A percentile compares a stretch with the other conserved stretches of the same genome.
These are phyloP conservation scores for Trichophyton rubrum DNA, from an alignment of 2,329 filamentous ascomycete species.

Conservation along the genomic window DNA sequence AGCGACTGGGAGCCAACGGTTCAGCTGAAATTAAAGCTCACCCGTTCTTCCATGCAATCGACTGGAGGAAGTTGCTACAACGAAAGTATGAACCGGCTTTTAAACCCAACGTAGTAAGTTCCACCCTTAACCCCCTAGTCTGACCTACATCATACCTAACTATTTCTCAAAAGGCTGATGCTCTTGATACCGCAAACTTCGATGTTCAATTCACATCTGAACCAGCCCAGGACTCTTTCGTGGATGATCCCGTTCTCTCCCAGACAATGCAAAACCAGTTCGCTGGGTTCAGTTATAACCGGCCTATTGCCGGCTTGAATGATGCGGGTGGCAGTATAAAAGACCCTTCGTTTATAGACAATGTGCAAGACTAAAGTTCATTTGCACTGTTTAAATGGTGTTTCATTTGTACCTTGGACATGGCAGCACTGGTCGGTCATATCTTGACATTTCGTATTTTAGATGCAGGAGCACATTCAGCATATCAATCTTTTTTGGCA, in stretches of 20 bases:
- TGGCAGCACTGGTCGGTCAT: neutral
- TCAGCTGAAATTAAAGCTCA: conserved; percentile 97
- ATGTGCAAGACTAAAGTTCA: neutral
- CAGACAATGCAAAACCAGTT: conserved; percentile 96
- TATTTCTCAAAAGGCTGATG: conserved; percentile 50
- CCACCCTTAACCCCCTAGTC: neutral
- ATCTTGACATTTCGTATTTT: neutral
- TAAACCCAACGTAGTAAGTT: conserved; percentile 86
- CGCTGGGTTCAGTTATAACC: conserved; percentile 91
- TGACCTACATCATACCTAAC: neutral
- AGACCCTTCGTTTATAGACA: conserved; percentile 44
- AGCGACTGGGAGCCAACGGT: conserved; percentile 80
- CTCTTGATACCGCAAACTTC: conserved; percentile 85
- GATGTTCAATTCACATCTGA: conserved; percentile 85
- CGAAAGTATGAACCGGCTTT: conserved; percentile 97
- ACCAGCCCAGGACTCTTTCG: conserved; percentile 78
- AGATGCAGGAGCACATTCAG: neutral
- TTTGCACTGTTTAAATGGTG: neutral
- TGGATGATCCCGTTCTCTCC: conserved; percentile 79
- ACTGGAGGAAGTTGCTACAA: conserved; percentile 94
- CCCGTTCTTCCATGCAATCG: conserved; percentile 97
- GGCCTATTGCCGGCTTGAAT: conserved; percentile 81
- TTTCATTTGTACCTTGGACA: neutral
- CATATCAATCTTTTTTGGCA: neutral
- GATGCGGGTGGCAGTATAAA: conserved; percentile 90